Base-by-base conservation (phyloP, 2,329 filamentous ascomycete genomes). In the Stylonectria norvegica region DNA sequence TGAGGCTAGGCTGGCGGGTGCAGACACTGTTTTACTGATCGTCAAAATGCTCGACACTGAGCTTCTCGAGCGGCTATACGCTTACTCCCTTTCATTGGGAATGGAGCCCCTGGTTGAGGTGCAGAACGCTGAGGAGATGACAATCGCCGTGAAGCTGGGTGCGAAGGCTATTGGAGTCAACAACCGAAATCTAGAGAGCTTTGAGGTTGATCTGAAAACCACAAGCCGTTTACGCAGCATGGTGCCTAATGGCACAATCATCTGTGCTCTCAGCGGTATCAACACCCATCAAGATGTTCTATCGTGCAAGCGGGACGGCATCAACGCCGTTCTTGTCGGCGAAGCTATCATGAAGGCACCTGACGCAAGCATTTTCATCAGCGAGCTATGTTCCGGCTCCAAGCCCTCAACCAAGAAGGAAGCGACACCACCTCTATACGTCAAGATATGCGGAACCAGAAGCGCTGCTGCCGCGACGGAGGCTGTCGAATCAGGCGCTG, bases 21-120 rank as follows among this genome's bases (percentile, higher is more conserved):
- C 93, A 6, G 91, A 98, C 64, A 96, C 91, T 0, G 85, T 98
- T 14, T 73, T 98, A 18, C 76, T 98, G 15, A 98, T 98, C 53
- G 93, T 98, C 36, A 98, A 98, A 72, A 98, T 98, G 93, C 79
- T 98, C 9, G 85, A 91, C 45, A 70, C 78, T 18, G 79, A 81
- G 19, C 73, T 86, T 4, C 74, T 98, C 20, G 81, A 81, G 43
- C 76, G 79, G 31, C 72, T 98, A 9, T 98, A 96, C 71, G 76
- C 82, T 42, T 98, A 97, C 69, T 96, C 89, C 2, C 75, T 82
- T 30, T 89, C 85, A 3, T 74, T 98, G 2, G 91, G 90, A 14
- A 98, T 98, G 93, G 94, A 98, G 67, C 93, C 93, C 22, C 69
- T 98, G 20, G 93, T 98, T 2, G 93, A 98, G 64, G 93, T 98